Conservation (phyloP, 495 filamentous ascomycete genomes). For the Aspergillus ostianus region DNA sequence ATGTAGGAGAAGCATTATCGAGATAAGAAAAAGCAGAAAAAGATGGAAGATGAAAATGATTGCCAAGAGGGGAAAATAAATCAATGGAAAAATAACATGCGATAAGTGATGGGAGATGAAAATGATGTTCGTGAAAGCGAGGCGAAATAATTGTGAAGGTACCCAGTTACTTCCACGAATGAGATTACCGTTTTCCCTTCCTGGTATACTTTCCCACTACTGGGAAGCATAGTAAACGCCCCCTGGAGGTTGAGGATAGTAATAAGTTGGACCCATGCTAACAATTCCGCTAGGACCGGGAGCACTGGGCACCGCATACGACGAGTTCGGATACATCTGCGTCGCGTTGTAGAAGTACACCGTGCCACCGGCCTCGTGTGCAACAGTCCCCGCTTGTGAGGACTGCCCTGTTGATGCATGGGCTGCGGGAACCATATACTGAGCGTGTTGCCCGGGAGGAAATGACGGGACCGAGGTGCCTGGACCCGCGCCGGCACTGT, state of each 20-base stretch:
- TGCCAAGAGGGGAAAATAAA: conserved; percentile 14
- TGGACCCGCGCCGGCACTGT: conserved; percentile 48
- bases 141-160: neutral
- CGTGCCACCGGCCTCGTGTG: conserved; percentile 90
- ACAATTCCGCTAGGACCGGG: conserved; percentile 57
- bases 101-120: conserved; percentile 15
- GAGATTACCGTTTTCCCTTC: neutral
- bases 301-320: conserved; percentile 44
- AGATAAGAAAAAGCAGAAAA: conserved; percentile 11
- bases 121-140: conserved; percentile 10
- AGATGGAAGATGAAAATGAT: conserved; percentile 14
- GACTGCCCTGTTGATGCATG: conserved; percentile 41
- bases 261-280: conserved; percentile 72
- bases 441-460: conserved; percentile 42
- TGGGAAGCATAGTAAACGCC: conserved; percentile 66
- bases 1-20: conserved; percentile 9
- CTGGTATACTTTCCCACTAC: conserved; percentile 21
- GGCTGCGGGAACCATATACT: conserved; percentile 46
- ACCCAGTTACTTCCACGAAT: neutral
- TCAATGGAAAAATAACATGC: conserved; percentile 10
- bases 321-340: conserved; percentile 57
- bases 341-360: conserved; percentile 89
- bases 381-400: conserved; percentile 67
- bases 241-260: conserved; percentile 60
- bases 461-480: conserved; percentile 57